These are phyloP conservation scores for Aegilops sharonensis DNA, from an alignment of 176 grass and related monocot genomes.

Conservation along the genomic window DNA sequence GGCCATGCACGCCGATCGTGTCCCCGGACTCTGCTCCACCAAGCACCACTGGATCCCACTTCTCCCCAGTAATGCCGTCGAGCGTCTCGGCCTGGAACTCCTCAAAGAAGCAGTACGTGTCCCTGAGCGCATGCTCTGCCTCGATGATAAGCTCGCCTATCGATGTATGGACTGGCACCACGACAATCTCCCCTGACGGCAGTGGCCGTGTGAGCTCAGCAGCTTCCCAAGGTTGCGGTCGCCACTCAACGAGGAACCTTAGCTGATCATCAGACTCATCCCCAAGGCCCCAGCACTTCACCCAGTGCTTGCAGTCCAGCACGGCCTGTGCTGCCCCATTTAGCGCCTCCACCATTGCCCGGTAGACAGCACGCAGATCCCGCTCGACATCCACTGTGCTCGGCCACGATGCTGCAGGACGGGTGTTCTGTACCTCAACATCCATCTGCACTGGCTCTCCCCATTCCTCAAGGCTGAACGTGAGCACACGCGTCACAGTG, in stretches of 20 bases:
- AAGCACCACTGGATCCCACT: conserved; percentile 89
- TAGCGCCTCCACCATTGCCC: conserved; percentile 43
- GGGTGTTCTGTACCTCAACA: conserved; percentile 7
- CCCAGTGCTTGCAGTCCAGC: conserved; percentile 89
- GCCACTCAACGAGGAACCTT: conserved; percentile 74
- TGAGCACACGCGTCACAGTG: conserved; percentile 61
- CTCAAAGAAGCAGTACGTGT: conserved; percentile 80
- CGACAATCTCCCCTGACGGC: conserved; percentile 72
- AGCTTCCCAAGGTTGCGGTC: conserved; percentile 58
- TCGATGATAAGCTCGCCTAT: conserved; percentile 70
- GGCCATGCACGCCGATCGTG: conserved; percentile 50
- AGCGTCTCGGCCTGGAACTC: conserved; percentile 52
- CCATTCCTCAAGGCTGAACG: conserved; percentile 79
- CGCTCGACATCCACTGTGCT: conserved; percentile 39
- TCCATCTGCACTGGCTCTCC: conserved; percentile 26
- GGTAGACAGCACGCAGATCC: conserved; percentile 64
- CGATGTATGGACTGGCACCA: conserved; percentile 73
- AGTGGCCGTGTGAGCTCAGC: conserved; percentile 45
- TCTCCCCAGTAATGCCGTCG: conserved; percentile 70
- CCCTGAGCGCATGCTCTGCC: conserved; percentile 62
- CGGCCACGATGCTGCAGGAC: conserved; percentile 36
- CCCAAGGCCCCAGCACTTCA: conserved; percentile 74
- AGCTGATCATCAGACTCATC: conserved; percentile 87
- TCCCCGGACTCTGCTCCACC: conserved; percentile 81
- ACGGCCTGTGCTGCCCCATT: conserved; percentile 48